A percentile compares a stretch with the other conserved stretches of the same genome.
phyloP scores from a whole-genome alignment of 1,139 yeast species.

The Hyphopichia wangnamkhiaoensis region DNA sequence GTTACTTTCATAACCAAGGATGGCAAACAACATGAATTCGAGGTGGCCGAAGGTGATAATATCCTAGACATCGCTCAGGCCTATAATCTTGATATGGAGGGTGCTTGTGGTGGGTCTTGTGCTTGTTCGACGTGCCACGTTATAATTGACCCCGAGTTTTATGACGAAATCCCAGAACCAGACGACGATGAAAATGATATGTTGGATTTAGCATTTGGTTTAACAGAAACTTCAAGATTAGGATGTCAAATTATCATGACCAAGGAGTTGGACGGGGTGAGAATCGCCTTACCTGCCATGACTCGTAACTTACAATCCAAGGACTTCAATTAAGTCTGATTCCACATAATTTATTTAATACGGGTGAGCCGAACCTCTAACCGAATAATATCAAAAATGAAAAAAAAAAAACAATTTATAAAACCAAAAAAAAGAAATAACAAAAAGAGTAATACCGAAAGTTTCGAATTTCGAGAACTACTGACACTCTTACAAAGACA shows the following conservation, averaged over 20 bases:
- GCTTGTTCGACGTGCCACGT: slow-evolving; percentile 98
- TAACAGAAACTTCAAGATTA: slow-evolving; percentile 91
- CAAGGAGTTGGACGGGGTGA: slow-evolving; percentile 85
- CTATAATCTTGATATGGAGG: slow-evolving; percentile 90
- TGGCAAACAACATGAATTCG: slow-evolving; percentile 77
- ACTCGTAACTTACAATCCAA: slow-evolving; percentile 84
- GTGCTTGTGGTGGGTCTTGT: slow-evolving; percentile 99
- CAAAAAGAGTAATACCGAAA: too few relatives aligned
- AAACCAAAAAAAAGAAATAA: too few relatives aligned
- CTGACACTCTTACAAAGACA: too few relatives aligned
- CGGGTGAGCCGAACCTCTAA: too few relatives aligned
- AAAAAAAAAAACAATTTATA: too few relatives aligned
- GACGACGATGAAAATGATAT: slow-evolving; percentile 97
- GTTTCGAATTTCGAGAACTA: too few relatives aligned
- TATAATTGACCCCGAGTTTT: slow-evolving; percentile 91
- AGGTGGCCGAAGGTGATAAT: slow-evolving; percentile 92
- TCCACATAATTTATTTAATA: too few relatives aligned
- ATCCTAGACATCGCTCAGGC: slow-evolving; percentile 94
- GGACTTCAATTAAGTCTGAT: slow-evolving; percentile 61
- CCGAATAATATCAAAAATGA: too few relatives aligned
- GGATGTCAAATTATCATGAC: slow-evolving; percentile 94
- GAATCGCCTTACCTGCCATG: slow-evolving; percentile 98
- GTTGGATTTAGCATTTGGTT: slow-evolving; percentile 96
- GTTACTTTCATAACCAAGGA: slow-evolving; percentile 91
- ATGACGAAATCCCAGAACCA: slow-evolving; percentile 91